Conservation (phyloP, 2,329 filamentous ascomycete genomes). For the Penicillium corylophilum region DNA sequence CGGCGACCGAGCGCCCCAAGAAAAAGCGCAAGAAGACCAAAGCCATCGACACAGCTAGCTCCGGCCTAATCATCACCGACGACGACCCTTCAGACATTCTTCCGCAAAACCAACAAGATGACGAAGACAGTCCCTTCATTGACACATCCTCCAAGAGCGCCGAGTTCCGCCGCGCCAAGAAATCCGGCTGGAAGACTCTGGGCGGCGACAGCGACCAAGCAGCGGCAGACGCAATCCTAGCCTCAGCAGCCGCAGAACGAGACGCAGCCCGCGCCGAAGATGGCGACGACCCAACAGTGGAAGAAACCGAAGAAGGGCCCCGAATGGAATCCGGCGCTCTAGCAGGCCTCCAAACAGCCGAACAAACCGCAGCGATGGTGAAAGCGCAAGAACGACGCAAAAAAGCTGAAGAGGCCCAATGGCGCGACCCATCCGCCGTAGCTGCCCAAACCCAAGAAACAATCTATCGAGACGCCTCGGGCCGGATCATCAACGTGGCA, state of each 20-base stretch:
- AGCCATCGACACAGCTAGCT: constrained; percentile 45
- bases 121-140: constrained; percentile 37
- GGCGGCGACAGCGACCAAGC: constrained; percentile 54
- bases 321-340: constrained; percentile 86
- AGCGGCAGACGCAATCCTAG: constrained; percentile 76
- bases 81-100: constrained; percentile 39
- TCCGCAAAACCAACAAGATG: constrained; percentile 33
- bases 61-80: constrained; percentile 42
- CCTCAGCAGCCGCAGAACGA: constrained; percentile 67
- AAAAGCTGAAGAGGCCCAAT: constrained; percentile 45
- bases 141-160: constrained; percentile 30
- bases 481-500: constrained; percentile 86
- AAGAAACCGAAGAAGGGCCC: constrained; percentile 40
- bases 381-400: constrained; percentile 61
- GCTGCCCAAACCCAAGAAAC: constrained; percentile 66
- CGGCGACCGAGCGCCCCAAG: constrained; percentile 48
- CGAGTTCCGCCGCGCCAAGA: constrained; percentile 71
- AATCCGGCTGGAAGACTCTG: constrained; percentile 76
- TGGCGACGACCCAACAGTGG: constrained; percentile 48
- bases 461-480: constrained; percentile 92
- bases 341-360: constrained; percentile 82
- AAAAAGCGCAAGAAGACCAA: constrained; percentile 58
- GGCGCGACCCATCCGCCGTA: constrained; percentile 39
- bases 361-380: constrained; percentile 69
- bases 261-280: constrained; percentile 52